phyloP scores from a whole-genome alignment of 2,329 filamentous ascomycete species.

The Fusarium buxicola region DNA sequence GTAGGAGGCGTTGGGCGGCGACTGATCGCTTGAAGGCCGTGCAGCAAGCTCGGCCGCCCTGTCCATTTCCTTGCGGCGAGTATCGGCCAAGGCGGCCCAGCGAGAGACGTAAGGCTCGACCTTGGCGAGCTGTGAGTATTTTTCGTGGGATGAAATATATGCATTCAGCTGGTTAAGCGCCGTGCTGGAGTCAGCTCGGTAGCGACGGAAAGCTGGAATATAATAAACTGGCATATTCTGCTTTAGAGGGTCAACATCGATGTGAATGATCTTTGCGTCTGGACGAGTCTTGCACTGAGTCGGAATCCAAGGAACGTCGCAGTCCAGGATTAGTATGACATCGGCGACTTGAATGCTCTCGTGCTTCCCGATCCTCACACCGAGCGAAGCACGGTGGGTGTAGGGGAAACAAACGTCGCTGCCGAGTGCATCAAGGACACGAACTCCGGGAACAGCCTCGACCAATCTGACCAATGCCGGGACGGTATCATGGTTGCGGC shows the following conservation, averaged over 20 bases:
- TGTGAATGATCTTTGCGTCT: constrained; percentile 67
- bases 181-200: constrained; percentile 71
- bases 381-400: constrained; percentile 72
- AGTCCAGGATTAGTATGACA: constrained; percentile 85
- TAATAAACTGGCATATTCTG: constrained; percentile 80
- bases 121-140: neutral
- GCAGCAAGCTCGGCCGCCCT: neutral
- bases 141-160: neutral
- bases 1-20: neutral
- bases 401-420: constrained; percentile 84
- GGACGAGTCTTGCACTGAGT: constrained; percentile 70
- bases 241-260: constrained; percentile 74
- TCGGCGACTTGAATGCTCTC: constrained; percentile 80
- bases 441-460: constrained; percentile 72
- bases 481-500: constrained; percentile 9
- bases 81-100: constrained; percentile 5
- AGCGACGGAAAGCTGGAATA: constrained; percentile 71
- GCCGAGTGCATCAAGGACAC: constrained; percentile 79
- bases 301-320: constrained; percentile 91
- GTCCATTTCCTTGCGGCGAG: constrained; percentile 1
- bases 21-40: neutral
- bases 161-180: constrained; percentile 59
- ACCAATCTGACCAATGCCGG: constrained; percentile 72
- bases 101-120: constrained; percentile 1
- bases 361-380: constrained; percentile 78